Evolutionary conservation across 148 eudicot genomes (phyloP).

Genomic region (Mesembryanthemum crystallinum): DNA sequence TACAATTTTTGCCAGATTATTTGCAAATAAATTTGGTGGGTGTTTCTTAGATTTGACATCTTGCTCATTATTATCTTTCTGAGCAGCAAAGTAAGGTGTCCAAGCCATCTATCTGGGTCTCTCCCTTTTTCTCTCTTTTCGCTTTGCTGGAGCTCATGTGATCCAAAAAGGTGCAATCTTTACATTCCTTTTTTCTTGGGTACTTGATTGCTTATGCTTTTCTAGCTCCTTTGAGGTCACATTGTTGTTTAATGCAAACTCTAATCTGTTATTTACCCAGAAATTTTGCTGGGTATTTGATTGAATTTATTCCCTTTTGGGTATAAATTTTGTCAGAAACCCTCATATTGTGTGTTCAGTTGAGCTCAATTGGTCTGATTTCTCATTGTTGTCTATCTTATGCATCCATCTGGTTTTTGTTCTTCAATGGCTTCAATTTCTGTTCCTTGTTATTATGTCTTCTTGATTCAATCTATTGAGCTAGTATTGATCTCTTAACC

Average conservation of each 20-base stretch:
- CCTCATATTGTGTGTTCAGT: background rate
- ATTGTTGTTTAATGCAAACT: slow-evolving; percentile 13
- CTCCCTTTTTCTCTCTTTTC: background rate
- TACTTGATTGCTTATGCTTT: slow-evolving; percentile 10
- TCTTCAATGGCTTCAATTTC: slow-evolving; percentile 8
- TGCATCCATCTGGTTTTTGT: slow-evolving; percentile 15
- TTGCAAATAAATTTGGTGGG: background rate
- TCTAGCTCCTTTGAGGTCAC: background rate
- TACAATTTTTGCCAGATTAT: slow-evolving; percentile 4
- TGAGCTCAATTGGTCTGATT: slow-evolving; percentile 3
- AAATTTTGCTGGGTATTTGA: background rate
- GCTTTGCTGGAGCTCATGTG: background rate
- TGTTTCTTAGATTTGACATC: slow-evolving; percentile 11
- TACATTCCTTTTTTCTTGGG: slow-evolving; percentile 21
- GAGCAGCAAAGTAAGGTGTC: background rate
- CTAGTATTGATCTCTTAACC: slow-evolving; percentile 1
- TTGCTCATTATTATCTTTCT: background rate
- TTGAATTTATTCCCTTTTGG: background rate
- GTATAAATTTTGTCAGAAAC: slow-evolving; percentile 6
- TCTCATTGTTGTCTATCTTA: background rate
- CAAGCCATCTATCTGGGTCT: slow-evolving; percentile 3
- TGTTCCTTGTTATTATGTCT: background rate
- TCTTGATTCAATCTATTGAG: slow-evolving; percentile 9
- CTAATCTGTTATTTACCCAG: background rate
- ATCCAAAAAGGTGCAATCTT: slow-evolving; percentile 27